These are phyloP conservation scores for Crithidia brevicula DNA, from an alignment of 208 protist genomes.

Conservation along the genomic window DNA sequence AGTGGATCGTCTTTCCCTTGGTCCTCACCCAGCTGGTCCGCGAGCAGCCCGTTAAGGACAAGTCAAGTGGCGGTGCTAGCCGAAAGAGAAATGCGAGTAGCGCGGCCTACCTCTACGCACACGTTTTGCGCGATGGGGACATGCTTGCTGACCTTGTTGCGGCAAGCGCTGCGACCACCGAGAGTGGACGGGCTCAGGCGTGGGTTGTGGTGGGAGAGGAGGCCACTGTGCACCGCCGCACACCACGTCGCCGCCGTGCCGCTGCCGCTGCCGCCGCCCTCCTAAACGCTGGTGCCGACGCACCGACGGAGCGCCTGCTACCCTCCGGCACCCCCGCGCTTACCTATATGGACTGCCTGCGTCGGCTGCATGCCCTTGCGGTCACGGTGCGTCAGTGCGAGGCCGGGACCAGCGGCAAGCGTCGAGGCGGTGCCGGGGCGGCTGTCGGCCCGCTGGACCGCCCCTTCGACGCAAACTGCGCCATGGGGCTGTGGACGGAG, in stretches of 20 bases:
- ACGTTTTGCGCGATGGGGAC: constrained; percentile 73
- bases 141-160: constrained; percentile 71
- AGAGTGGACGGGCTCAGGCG: constrained; percentile 48
- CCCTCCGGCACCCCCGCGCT: constrained; percentile 66
- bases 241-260: constrained; percentile 21
- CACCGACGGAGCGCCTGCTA: constrained; percentile 45
- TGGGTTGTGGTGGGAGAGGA: constrained; percentile 47
- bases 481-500: constrained; percentile 32
- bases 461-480: constrained; percentile 22
- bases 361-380: constrained; percentile 27
- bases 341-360: constrained; percentile 63
- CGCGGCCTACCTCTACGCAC: constrained; percentile 29
- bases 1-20: constrained; percentile 58
- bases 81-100: neutral
- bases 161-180: constrained; percentile 46
- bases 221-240: constrained; percentile 12
- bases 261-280: constrained; percentile 7
- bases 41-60: neutral
- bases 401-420: constrained; percentile 19
- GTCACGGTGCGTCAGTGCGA: constrained; percentile 31
- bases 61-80: neutral
- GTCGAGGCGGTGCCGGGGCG: neutral
- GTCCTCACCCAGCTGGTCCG: constrained; percentile 42
- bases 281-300: constrained; percentile 13
- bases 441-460: neutral